phyloP scores from a whole-genome alignment of 192 early-diverging fungal species.

The Entomortierella parvispora region DNA sequence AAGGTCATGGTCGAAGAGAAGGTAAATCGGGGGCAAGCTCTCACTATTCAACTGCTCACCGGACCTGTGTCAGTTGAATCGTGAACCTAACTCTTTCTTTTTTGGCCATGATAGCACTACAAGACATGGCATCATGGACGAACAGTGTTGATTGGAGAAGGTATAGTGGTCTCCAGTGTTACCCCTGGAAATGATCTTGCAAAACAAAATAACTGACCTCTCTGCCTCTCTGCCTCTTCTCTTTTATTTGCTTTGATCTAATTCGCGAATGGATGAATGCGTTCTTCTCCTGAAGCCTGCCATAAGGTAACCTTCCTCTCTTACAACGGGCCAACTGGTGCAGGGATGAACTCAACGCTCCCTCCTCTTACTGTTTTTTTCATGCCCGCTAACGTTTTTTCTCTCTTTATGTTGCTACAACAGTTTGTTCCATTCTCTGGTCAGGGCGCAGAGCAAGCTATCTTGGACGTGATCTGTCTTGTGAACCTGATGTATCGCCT shows the following conservation, averaged over 20 bases:
- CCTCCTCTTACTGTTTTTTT: background rate
- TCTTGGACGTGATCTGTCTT: slow-evolving; percentile 32
- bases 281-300: slow-evolving; percentile 15
- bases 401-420: background rate
- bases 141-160: slow-evolving; percentile 42
- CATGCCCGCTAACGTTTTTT: background rate
- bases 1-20: slow-evolving; percentile 49
- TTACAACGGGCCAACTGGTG: no score
- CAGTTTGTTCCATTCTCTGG: slow-evolving; percentile 42
- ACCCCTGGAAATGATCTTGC: no score
- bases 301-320: slow-evolving; percentile 47
- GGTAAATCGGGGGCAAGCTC: no score
- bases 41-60: no score
- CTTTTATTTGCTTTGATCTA: background rate
- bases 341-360: no score
- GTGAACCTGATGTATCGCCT: slow-evolving; percentile 32
- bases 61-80: no score
- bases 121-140: slow-evolving; percentile 45
- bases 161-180: no score
- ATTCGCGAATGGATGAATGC: background rate
- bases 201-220: no score
- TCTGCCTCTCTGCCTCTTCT: background rate
- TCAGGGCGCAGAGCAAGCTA: slow-evolving; percentile 43
- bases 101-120: slow-evolving; percentile 29
- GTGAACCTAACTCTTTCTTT: no score